Base-by-base conservation (phyloP, 108 stramenopile species). In the Fistulifera solaris region DNA sequence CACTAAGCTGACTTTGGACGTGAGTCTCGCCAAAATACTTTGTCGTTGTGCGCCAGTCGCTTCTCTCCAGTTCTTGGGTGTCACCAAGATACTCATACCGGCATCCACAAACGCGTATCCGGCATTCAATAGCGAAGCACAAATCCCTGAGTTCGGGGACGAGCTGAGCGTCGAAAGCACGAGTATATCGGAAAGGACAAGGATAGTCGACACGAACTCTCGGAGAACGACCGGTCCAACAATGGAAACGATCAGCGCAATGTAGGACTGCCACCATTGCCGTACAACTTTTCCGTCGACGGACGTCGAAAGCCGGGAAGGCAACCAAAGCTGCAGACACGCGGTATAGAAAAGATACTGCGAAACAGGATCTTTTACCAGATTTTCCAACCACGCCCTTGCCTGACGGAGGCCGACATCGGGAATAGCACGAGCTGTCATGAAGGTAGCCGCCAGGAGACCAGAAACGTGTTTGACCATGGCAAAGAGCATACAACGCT, bases 331-430 rank as follows among this genome's bases (percentile, higher is more conserved):
- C 25, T 78, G 52, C 39, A 91, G 14, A 15, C 84, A 52, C 0
- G 89, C 78, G 50, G 75, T 73, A 42, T 80, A 86, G 59, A 86
- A 87, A 22, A 87, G 70, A 63, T 91, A 91, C 35, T 86, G 85
- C 18, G 80, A 78, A 11, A 91, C 69, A 13, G 89, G 89, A 68
- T 91, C 89, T 1, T 45, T 23, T 1, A 71, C 83, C 26, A 91
- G 52, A 7, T 51, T 10, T 58, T 87, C 77, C 65, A 91, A 67
- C 61, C 76, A 68, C 40, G 31, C 17, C 19, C 85, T 70, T 38
- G 80, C 65, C 46, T 78, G 47, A n/a, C 67, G 52, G 40, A 83
- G 40, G 1, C 85, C 85, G 27, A 80, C 58, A 21, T 80, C 53
- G 1, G 85, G 85, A 39, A 85, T 85, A 13, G 72, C 70, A 18